phyloP scores from a whole-genome alignment of 164 flowering plant genomes.

The Aristolochia fimbriata region DNA sequence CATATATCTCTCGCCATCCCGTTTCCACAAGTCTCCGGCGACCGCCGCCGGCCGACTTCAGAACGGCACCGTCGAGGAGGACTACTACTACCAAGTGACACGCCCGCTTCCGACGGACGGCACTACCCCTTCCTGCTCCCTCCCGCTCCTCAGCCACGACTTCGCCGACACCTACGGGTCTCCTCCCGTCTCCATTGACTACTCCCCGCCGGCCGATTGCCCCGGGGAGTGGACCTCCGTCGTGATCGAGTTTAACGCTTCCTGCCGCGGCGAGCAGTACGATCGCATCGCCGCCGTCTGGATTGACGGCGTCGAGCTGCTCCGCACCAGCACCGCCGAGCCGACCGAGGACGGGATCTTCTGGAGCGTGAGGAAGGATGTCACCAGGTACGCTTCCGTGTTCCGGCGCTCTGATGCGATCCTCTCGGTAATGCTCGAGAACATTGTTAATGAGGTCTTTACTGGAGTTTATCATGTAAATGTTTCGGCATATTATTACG shows the following conservation, averaged over 20 bases:
- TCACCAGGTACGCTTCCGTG: constrained; percentile 60
- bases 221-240: constrained; percentile 48
- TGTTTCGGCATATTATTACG: constrained; percentile 34
- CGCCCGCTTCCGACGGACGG: constrained; percentile 40
- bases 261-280: constrained; percentile 55
- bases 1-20: constrained; percentile 10
- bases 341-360: constrained; percentile 51
- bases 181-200: constrained; percentile 45
- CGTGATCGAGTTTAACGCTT: constrained; percentile 37
- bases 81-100: constrained; percentile 32
- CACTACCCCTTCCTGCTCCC: constrained; percentile 38
- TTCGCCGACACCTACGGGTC: constrained; percentile 50
- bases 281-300: constrained; percentile 76
- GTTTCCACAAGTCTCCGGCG: constrained; percentile 16
- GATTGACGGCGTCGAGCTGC: constrained; percentile 77
- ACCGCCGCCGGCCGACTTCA: neutral
- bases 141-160: constrained; percentile 35
- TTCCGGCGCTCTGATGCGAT: constrained; percentile 26
- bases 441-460: constrained; percentile 48
- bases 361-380: constrained; percentile 76
- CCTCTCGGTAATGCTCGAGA: constrained; percentile 73
- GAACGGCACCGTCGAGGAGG: constrained; percentile 10
- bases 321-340: constrained; percentile 89
- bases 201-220: constrained; percentile 53
- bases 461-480: constrained; percentile 66